phyloP scores from a whole-genome alignment of 176 grass and related monocot genomes.

The Miscanthus lutarioriparius region DNA sequence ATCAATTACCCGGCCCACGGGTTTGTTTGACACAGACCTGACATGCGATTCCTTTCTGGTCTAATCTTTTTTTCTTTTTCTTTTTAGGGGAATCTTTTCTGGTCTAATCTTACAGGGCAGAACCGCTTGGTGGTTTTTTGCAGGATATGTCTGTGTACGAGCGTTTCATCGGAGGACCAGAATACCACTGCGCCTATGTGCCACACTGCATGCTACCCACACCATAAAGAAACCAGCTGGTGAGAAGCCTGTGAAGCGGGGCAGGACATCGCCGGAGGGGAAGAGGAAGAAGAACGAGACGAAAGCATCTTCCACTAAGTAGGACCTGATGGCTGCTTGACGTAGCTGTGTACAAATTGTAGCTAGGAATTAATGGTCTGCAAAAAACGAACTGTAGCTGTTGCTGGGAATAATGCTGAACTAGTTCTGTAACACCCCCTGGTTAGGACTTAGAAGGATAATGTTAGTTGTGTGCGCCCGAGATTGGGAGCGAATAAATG shows the following conservation, averaged over 20 bases:
- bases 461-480: neutral
- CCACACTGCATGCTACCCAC: constrained; percentile 24
- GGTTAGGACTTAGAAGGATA: neutral
- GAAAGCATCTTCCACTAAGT: neutral
- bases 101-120: neutral
- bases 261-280: neutral
- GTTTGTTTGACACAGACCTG: neutral
- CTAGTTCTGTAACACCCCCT: neutral
- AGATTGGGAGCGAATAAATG: neutral
- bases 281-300: neutral
- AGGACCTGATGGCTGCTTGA: neutral
- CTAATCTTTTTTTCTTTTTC: neutral
- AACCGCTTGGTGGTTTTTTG: neutral
- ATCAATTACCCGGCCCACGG: neutral
- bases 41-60: neutral
- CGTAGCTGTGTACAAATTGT: constrained; percentile 16
- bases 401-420: neutral
- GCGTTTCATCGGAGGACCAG: constrained; percentile 21
- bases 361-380: neutral
- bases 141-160: constrained; percentile 50
- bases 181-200: neutral
- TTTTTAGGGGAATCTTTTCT: neutral
- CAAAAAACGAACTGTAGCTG: neutral
- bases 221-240: neutral
- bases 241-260: constrained; percentile 1